These are phyloP conservation scores for Plasmodium vivax DNA, from an alignment of 169 alveolate genomes.

Conservation along the genomic window DNA sequence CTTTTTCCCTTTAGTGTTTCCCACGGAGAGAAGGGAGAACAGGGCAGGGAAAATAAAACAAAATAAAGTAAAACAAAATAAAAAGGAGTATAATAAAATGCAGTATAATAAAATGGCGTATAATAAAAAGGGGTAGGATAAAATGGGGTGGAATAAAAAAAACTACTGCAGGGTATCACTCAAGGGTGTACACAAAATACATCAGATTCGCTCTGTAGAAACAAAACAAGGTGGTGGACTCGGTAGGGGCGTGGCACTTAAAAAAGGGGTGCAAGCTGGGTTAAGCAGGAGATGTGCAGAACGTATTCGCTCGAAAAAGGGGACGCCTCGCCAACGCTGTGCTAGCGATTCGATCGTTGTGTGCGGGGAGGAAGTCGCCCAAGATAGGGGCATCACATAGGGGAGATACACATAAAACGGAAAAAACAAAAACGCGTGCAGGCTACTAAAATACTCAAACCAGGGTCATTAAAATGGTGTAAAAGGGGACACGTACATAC, in stretches of 20 bases:
- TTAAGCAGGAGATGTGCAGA: neutral
- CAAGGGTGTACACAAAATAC: neutral
- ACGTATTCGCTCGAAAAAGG: neutral
- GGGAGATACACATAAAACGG: neutral
- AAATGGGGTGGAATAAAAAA: neutral
- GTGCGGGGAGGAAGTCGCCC: neutral
- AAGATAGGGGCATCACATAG: neutral
- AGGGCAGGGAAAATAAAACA: neutral
- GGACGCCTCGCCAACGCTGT: neutral
- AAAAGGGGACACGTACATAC: neutral
- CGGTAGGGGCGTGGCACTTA: neutral
- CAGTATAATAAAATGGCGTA: neutral
- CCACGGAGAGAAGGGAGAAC: neutral
- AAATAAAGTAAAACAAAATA: neutral
- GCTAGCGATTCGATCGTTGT: neutral
- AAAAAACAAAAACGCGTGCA: neutral
- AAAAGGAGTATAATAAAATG: neutral
- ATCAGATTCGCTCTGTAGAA: neutral
- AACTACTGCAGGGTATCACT: constrained; percentile 1
- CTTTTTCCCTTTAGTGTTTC: neutral
- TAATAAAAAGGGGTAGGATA: neutral
- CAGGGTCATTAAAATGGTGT: neutral
- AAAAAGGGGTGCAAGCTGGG: neutral
- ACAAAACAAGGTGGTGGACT: neutral
- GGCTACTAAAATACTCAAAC: neutral